These are phyloP conservation scores for Phytophthora quininea DNA, from an alignment of 352 stramenopile genomes.

Conservation along the genomic window DNA sequence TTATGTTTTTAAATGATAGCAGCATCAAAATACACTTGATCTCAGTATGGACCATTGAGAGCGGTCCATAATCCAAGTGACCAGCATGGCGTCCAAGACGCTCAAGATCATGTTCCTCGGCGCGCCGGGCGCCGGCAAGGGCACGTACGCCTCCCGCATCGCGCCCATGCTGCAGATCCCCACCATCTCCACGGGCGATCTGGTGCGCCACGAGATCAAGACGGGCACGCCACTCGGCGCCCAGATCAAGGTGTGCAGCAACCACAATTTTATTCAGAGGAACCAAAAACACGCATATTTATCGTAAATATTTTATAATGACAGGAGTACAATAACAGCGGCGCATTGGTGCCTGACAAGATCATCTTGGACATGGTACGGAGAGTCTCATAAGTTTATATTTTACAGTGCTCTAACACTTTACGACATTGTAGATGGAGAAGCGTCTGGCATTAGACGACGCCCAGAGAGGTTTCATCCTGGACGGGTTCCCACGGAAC, in stretches of 20 bases:
- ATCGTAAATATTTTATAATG: neutral
- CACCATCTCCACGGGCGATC: conserved; percentile 89
- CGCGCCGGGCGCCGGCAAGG: conserved; percentile 89
- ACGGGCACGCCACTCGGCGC: conserved; percentile 66
- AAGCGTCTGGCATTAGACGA: conserved; percentile 74
- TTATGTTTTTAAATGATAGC: no score
- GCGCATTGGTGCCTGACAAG: conserved; percentile 84
- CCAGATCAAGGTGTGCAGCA: conserved; percentile 68
- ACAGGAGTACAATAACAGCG: conserved; percentile 83
- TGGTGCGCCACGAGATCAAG: conserved; percentile 91
- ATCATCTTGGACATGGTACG: conserved; percentile 90
- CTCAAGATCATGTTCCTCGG: conserved; percentile 92
- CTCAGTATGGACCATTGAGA: neutral
- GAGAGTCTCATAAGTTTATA: neutral
- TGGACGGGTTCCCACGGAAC: conserved; percentile 92
- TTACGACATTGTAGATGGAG: conserved; percentile 46
- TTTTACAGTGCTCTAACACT: neutral
- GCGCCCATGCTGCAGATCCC: conserved; percentile 87
- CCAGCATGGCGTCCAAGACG: conserved; percentile 38
- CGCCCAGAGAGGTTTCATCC: conserved; percentile 81
- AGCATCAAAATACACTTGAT: neutral
- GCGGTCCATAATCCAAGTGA: conserved; percentile 17
- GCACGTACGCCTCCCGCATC: conserved; percentile 89
- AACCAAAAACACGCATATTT: neutral
- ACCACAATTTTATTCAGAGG: no score